Conservation (phyloP, 2,329 filamentous ascomycete genomes). For the Apiospora koreana region DNA sequence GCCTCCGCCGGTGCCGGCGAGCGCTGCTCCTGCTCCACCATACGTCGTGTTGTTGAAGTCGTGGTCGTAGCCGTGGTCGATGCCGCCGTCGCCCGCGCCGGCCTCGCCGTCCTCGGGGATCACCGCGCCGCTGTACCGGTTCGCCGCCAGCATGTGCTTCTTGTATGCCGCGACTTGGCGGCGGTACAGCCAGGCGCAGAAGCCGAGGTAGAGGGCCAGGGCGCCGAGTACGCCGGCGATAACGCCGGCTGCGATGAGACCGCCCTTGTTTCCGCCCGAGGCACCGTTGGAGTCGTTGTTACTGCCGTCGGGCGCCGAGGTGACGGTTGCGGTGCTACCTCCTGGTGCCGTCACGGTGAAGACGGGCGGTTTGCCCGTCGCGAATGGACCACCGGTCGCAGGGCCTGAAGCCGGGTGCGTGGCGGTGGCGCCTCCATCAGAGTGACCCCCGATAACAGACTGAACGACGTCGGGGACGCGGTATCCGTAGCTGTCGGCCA, state of each 20-base stretch:
- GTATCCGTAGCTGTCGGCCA: constrained; percentile 65
- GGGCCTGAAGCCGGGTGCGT: constrained; percentile 63
- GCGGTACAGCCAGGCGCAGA: constrained; percentile 73
- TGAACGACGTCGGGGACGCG: constrained; percentile 64
- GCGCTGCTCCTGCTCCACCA: constrained; percentile 19
- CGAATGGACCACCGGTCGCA: constrained; percentile 68
- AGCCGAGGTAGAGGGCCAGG: constrained; percentile 65
- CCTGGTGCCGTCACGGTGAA: constrained; percentile 64
- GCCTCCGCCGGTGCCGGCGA: constrained; percentile 11
- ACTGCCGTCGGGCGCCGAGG: constrained; percentile 32
- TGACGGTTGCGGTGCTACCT: constrained; percentile 42
- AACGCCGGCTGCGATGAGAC: constrained; percentile 50
- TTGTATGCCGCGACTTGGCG: constrained; percentile 71
- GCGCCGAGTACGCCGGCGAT: constrained; percentile 67
- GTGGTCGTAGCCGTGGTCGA: constrained; percentile 27
- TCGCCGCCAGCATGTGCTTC: constrained; percentile 65
- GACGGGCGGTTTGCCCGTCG: constrained; percentile 67
- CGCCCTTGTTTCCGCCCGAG: constrained; percentile 29
- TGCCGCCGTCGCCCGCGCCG: constrained; percentile 29
- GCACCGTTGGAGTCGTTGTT: constrained; percentile 29
- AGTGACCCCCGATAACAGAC: constrained; percentile 61
- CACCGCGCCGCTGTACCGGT: constrained; percentile 52
- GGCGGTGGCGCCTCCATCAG: constrained; percentile 64
- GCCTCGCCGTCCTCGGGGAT: constrained; percentile 36
- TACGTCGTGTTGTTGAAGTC: constrained; percentile 20